phyloP scores from a whole-genome alignment of 768 basidiomycete species.

The Glaciozyma antarctica region DNA sequence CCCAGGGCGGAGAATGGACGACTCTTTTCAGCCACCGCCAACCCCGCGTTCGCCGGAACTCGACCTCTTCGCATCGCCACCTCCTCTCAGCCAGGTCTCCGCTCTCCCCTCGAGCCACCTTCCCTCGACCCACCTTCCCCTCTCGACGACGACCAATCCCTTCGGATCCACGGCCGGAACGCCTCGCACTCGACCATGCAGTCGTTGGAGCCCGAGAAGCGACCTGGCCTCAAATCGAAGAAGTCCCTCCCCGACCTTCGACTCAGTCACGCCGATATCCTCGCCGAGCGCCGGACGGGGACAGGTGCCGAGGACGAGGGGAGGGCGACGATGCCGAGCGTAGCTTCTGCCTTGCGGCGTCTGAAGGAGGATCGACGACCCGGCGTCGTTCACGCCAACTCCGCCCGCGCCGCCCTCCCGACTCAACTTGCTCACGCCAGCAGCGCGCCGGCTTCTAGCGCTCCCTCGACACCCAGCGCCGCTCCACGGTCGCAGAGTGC shows the following conservation, averaged over 20 bases:
- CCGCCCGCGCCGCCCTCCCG: slow-evolving; percentile 9
- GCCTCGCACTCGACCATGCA: slow-evolving; percentile 29
- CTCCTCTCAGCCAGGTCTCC: not conserved
- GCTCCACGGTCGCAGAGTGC: slow-evolving; percentile 5
- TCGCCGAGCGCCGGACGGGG: slow-evolving; percentile 36
- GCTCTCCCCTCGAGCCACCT: not conserved
- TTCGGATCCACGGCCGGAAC: slow-evolving; percentile 26
- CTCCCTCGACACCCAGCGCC: not conserved
- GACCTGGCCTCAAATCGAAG: slow-evolving; percentile 44
- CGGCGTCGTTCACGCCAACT: not conserved
- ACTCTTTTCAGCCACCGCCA: not conserved
- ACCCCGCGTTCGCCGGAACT: not conserved
- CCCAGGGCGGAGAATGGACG: not conserved
- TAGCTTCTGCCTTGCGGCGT: not conserved
- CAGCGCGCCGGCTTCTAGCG: not conserved
- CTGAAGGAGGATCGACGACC: not conserved
- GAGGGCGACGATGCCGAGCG: not conserved
- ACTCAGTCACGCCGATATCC: slow-evolving; percentile 42
- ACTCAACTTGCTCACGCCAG: not conserved
- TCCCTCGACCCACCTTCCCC: not conserved
- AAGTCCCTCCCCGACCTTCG: slow-evolving; percentile 82
- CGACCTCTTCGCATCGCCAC: not conserved
- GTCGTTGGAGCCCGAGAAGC: not conserved
- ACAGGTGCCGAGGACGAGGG: slow-evolving; percentile 5
- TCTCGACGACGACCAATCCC: slow-evolving; percentile 11